Percentiles rank a stretch among this genome's conserved stretches.
These are phyloP conservation scores for Parathielavia hyrcaniae DNA, from an alignment of 495 filamentous ascomycete genomes.

Conservation along the genomic window DNA sequence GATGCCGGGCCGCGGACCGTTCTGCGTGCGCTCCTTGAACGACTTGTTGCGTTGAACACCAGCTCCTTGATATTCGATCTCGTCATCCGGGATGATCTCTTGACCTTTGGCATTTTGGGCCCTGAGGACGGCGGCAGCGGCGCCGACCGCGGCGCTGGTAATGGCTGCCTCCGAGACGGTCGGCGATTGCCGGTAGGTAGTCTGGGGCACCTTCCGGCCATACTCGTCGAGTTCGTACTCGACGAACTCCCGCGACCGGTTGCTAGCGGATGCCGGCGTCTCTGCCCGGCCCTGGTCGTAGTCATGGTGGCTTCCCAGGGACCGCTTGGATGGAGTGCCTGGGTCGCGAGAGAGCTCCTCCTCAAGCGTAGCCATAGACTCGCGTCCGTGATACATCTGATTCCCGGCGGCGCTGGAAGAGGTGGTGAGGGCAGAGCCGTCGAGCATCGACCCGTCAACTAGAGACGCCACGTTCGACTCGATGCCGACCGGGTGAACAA, in stretches of 20 bases:
- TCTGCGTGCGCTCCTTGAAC: slow-evolving; percentile 51
- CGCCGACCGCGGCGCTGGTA: slow-evolving; percentile 46
- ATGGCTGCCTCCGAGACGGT: slow-evolving; percentile 48
- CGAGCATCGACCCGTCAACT: slow-evolving; percentile 73
- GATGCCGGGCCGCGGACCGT: slow-evolving; percentile 45
- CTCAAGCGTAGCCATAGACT: slow-evolving; percentile 36
- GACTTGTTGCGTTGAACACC: slow-evolving; percentile 46
- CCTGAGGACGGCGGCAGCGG: slow-evolving; percentile 44
- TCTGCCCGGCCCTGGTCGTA: slow-evolving; percentile 17
- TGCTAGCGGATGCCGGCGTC: slow-evolving; percentile 27
- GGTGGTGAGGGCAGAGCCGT: slow-evolving; percentile 63
- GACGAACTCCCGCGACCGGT: slow-evolving; percentile 28
- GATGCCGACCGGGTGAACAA: slow-evolving; percentile 64
- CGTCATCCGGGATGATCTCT: slow-evolving; percentile 28
- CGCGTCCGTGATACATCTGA: slow-evolving; percentile 30
- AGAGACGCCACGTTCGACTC: slow-evolving; percentile 87
- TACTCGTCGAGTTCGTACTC: slow-evolving; percentile 51
- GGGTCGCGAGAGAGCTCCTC: slow-evolving; percentile 26
- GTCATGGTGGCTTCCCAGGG: slow-evolving; percentile 30
- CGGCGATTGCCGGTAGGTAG: slow-evolving; percentile 37
- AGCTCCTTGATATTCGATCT: slow-evolving; percentile 26
- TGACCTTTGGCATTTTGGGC: slow-evolving; percentile 33
- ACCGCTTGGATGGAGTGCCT: slow-evolving; percentile 36
- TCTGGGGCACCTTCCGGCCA: slow-evolving; percentile 46
- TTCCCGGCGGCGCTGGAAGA: slow-evolving; percentile 38